Conservation (phyloP, 208 protist genomes). For the Acanthamoeba lenticulata region DNA sequence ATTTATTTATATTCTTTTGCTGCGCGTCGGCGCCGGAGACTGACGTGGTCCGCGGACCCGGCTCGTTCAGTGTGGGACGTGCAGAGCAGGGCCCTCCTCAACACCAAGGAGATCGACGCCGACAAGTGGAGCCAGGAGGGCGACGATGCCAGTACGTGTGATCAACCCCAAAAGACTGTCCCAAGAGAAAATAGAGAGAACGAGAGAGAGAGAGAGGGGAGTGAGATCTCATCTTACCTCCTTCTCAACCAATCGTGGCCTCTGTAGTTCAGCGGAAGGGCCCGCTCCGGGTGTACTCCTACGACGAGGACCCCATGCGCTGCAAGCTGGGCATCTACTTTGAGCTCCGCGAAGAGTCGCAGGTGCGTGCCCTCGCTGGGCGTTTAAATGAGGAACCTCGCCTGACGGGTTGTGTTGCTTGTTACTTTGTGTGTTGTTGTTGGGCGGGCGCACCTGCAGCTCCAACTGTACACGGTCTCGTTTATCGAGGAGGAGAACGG, state of each 20-base stretch:
- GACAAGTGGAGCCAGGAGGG: slow-evolving; percentile 53
- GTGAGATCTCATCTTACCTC: not conserved
- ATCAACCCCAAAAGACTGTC: not conserved
- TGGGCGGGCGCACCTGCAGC: not conserved
- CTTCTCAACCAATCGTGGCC: not conserved
- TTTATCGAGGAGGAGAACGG: slow-evolving; percentile 50
- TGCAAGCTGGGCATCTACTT: slow-evolving; percentile 65
- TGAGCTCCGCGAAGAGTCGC: slow-evolving; percentile 52
- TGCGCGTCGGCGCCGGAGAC: not conserved
- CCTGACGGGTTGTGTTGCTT: not conserved
- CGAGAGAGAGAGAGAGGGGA: too few relatives aligned
- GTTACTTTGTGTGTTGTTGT: not conserved
- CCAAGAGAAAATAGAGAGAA: too few relatives aligned
- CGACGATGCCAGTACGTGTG: slow-evolving; percentile 11
- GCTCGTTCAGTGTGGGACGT: slow-evolving; percentile 43
- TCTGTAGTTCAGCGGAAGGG: not conserved
- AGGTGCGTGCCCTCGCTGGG: not conserved
- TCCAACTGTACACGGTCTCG: slow-evolving; percentile 45
- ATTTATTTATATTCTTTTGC: not conserved
- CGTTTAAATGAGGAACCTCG: too few relatives aligned
- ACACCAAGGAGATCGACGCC: slow-evolving; percentile 60
- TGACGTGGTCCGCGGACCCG: not conserved
- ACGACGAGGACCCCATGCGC: slow-evolving; percentile 51
- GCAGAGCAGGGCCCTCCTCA: slow-evolving; percentile 25
- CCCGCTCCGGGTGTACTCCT: slow-evolving; percentile 27